Evolutionary conservation across 176 grass and related monocot genomes (phyloP).

Genomic region (Coix lacrymajobi): DNA sequence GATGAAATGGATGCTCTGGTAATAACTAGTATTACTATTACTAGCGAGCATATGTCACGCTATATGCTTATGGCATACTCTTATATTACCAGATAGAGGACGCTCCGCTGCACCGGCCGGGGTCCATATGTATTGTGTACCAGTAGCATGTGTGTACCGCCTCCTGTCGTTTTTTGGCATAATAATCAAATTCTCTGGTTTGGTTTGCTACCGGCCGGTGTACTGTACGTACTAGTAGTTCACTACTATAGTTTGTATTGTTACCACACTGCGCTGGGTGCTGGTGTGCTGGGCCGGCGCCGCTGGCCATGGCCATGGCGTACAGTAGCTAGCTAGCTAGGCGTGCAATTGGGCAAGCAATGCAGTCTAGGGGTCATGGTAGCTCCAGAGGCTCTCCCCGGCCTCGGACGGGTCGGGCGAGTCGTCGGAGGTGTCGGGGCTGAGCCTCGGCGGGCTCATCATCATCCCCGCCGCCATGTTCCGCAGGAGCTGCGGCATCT

Average conservation of each 20-base stretch:
- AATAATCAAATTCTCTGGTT: slow-evolving; percentile 7
- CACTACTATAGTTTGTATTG: background rate
- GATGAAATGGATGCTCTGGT: background rate
- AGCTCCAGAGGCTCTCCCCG: slow-evolving; percentile 77
- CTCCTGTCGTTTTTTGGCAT: background rate
- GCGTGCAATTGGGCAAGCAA: background rate
- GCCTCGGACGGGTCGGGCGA: slow-evolving; percentile 44
- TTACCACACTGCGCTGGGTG: slow-evolving; percentile 39
- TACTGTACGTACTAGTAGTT: slow-evolving; percentile 8
- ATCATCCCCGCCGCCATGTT: slow-evolving; percentile 99
- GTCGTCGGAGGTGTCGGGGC: slow-evolving; percentile 54
- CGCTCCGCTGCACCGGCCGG: background rate
- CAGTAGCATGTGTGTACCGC: too few species aligned
- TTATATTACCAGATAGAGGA: slow-evolving; percentile 22
- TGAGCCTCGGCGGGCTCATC: slow-evolving; percentile 92
- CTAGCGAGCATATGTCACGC: background rate
- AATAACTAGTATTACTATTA: background rate
- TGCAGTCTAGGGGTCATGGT: slow-evolving; percentile 50
- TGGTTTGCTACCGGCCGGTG: background rate
- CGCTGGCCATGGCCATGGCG: background rate
- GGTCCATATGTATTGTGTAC: slow-evolving; percentile 27
- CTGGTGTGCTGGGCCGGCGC: background rate
- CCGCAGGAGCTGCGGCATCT: slow-evolving; percentile 78
- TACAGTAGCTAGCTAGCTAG: background rate
- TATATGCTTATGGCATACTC: background rate